Conservation (phyloP, 108 stramenopile genomes). For the Cyclotella choctawhatcheeana region DNA sequence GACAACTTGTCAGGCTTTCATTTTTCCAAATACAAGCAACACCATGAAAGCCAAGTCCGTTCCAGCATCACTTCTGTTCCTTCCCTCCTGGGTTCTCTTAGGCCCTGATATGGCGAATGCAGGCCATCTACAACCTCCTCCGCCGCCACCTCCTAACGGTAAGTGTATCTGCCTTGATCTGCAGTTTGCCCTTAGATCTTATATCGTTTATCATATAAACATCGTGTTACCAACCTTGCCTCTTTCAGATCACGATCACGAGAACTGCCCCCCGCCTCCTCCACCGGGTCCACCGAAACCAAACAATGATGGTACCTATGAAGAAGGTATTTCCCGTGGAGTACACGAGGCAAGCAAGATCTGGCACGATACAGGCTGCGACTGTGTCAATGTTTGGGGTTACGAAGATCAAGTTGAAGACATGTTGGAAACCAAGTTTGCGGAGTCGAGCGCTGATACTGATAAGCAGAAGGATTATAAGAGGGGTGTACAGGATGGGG, state of each 20-base stretch:
- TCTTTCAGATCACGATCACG: not conserved
- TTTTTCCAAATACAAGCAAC: too few species aligned
- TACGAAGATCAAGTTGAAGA: not conserved
- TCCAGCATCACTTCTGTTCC: not conserved
- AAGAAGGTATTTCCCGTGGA: not conserved
- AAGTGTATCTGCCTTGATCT: too few species aligned
- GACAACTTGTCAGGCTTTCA: too few species aligned
- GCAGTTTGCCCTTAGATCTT: too few species aligned
- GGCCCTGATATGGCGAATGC: not conserved
- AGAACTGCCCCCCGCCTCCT: not conserved
- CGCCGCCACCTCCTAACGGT: not conserved
- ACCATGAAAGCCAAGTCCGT: not conserved
- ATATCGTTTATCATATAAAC: too few species aligned
- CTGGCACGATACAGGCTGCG: conserved; percentile 1
- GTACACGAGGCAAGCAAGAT: not conserved
- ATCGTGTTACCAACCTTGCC: too few species aligned
- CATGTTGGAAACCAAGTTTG: not conserved
- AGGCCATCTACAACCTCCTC: not conserved
- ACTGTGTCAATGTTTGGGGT: conserved; percentile 10
- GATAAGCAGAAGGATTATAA: conserved; percentile 2
- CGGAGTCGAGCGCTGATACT: not conserved
- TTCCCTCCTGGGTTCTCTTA: not conserved
- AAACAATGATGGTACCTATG: conserved; percentile 1
- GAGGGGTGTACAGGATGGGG: not conserved
- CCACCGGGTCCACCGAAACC: not conserved